Base-by-base conservation (phyloP, 768 basidiomycete genomes). In the Trametopsis cervina region DNA sequence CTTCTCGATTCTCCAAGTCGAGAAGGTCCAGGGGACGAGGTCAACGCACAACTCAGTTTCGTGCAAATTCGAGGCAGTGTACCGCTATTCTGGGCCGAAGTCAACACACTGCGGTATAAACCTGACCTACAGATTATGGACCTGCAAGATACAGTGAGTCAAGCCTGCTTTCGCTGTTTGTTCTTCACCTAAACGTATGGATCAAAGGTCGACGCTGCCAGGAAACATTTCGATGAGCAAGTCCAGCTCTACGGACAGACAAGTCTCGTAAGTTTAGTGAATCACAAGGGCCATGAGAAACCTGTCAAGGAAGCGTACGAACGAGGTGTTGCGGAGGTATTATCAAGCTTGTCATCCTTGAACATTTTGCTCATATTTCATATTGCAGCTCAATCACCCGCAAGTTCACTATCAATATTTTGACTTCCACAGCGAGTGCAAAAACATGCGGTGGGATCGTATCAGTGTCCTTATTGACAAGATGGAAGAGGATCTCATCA, bases 111-210 rank as follows among this genome's bases (percentile, higher is more conserved):
- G 56, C 76, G 93, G 56, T 99, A 98, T 64, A 95, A 91, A 59
- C 96, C 96, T 7, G 96, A 98, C 67, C 67, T 99, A 49, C 90
- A 92, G 66, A 76, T 98, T 48, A 98, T 99, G 95, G 92, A 97
- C 44, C 65, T 89, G 35, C 80, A 82, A 44, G 82, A 90, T 52
- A 88, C 93, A 22, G 94, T 93, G 57, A 56, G 81, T 67, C 26
- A 33, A 20, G 21, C 44, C 3, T 24, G 17, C 11, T 5, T 45
- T n/a, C 18, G 4, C 37, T 10, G 10, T 23, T 11, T 18, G 29
- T 46, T 42, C 49, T 46, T 10, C 25, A 38, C 13, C n/a, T 48
- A 40, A 45, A 35, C 46, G 58, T 29, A 57, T 39, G 22, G 21
- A 22, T 36, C 15, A 39, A 20, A 95, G 92, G 72, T 77, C 39